phyloP scores from a whole-genome alignment of 352 stramenopile species.

The Pythium biforme region DNA sequence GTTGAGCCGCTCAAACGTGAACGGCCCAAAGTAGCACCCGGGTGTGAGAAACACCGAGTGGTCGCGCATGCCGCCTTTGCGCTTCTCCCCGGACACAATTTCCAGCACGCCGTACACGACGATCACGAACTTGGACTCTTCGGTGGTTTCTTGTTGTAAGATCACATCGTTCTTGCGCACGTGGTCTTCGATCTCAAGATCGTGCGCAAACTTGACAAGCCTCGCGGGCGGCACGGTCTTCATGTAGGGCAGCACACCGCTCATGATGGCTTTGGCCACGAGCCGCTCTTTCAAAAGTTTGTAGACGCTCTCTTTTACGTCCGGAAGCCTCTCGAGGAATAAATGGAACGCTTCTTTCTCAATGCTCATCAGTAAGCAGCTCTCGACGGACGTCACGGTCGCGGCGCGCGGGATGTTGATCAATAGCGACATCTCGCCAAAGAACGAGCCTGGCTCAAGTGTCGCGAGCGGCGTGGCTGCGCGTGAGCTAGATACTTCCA shows the following conservation, averaged over 20 bases:
- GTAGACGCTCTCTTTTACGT: constrained; percentile 49
- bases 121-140: constrained; percentile 50
- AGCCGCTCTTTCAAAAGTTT: constrained; percentile 69
- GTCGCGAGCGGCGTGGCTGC: constrained; percentile 47
- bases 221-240: constrained; percentile 46
- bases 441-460: constrained; percentile 69
- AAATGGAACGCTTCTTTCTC: constrained; percentile 73
- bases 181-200: constrained; percentile 65
- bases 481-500: constrained; percentile 66
- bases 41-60: constrained; percentile 61
- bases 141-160: constrained; percentile 39
- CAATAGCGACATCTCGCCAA: constrained; percentile 79
- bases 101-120: constrained; percentile 72
- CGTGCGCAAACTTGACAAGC: constrained; percentile 59
- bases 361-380: constrained; percentile 78
- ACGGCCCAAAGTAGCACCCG: constrained; percentile 68
- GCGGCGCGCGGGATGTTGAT: constrained; percentile 78
- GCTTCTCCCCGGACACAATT: constrained; percentile 44
- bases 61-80: constrained; percentile 31
- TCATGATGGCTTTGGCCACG: constrained; percentile 66
- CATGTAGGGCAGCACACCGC: constrained; percentile 73
- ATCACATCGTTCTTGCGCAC: constrained; percentile 58
- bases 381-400: constrained; percentile 64
- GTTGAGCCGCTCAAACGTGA: constrained; percentile 70
- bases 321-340: constrained; percentile 55